A percentile compares a stretch with the other conserved stretches of the same genome.
These are phyloP conservation scores for Arthrinium puccinioides DNA, from an alignment of 2,329 filamentous ascomycete species.

Conservation along the genomic window DNA sequence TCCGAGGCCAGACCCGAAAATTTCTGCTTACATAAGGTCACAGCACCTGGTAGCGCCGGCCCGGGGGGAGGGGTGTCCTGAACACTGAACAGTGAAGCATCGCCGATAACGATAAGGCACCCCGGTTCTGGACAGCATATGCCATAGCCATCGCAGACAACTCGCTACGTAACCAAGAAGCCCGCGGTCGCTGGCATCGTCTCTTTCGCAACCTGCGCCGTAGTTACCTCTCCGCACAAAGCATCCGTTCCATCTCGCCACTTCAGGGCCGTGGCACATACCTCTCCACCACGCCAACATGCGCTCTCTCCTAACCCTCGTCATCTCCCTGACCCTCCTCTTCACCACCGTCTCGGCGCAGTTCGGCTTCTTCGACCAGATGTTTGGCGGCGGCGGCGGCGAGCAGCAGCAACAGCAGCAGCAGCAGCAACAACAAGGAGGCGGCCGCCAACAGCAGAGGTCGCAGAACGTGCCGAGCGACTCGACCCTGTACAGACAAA, in stretches of 20 bases:
- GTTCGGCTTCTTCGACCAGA: constrained; percentile 97
- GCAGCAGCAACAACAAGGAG: constrained; percentile 48
- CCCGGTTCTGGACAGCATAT: constrained; percentile 15
- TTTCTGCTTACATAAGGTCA: constrained; percentile 9
- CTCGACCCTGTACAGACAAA: constrained; percentile 59
- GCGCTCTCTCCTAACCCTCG: constrained; percentile 18
- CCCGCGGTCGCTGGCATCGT: too few relatives aligned
- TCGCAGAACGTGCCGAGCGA: constrained; percentile 80
- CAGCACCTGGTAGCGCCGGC: too few relatives aligned
- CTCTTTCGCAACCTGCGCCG: not conserved
- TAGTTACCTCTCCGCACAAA: not conserved
- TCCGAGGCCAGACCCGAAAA: constrained; percentile 7
- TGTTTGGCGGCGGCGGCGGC: constrained; percentile 64
- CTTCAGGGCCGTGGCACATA: not conserved
- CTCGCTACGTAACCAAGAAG: too few relatives aligned
- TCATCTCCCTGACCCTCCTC: constrained; percentile 52
- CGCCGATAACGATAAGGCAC: constrained; percentile 17
- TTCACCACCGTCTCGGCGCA: constrained; percentile 60
- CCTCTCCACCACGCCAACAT: constrained; percentile 16
- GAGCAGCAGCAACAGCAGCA: constrained; percentile 24
- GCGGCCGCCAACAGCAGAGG: constrained; percentile 46
- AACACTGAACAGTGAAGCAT: too few relatives aligned
- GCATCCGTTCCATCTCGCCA: not conserved
- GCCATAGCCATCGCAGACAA: too few relatives aligned
- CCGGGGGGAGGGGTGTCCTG: not conserved